These are phyloP conservation scores for Candida albicans DNA, from an alignment of 1,139 yeast species.

Conservation along the genomic window DNA sequence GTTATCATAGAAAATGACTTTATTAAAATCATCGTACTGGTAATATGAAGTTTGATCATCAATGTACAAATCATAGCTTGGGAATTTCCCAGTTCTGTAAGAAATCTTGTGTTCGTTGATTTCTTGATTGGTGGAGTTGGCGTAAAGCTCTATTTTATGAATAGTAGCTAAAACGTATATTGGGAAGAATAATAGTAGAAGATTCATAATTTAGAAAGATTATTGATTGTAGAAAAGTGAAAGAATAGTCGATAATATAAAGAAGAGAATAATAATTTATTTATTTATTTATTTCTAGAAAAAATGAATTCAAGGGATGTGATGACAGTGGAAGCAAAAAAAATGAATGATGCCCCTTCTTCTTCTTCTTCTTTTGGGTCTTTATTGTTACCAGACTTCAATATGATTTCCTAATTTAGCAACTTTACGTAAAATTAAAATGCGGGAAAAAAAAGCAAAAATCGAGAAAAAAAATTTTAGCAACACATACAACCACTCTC, in stretches of 20 bases:
- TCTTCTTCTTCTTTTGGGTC: no score
- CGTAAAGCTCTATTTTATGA: background rate
- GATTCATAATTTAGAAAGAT: background rate
- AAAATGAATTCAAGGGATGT: background rate
- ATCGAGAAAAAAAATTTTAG: background rate
- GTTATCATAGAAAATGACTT: slow-evolving; percentile 3
- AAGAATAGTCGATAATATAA: background rate
- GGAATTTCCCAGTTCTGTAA: background rate
- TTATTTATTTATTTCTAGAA: no score
- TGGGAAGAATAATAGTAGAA: slow-evolving; percentile 4
- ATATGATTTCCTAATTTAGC: no score
- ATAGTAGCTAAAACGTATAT: slow-evolving; percentile 1
- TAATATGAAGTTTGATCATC: background rate
- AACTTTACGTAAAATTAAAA: background rate
- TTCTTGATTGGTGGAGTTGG: background rate
- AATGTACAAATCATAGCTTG: background rate
- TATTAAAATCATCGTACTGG: slow-evolving; percentile 2
- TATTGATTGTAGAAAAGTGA: no score
- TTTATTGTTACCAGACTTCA: no score
- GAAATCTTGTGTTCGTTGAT: slow-evolving; percentile 1
- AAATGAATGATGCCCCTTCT: background rate
- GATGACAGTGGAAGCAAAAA: background rate
- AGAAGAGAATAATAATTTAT: background rate
- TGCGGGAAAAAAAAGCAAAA: background rate
- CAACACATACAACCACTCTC: no score